Evolutionary conservation across 768 basidiomycete genomes (phyloP).

Genomic region (Suillus occidentalis): DNA sequence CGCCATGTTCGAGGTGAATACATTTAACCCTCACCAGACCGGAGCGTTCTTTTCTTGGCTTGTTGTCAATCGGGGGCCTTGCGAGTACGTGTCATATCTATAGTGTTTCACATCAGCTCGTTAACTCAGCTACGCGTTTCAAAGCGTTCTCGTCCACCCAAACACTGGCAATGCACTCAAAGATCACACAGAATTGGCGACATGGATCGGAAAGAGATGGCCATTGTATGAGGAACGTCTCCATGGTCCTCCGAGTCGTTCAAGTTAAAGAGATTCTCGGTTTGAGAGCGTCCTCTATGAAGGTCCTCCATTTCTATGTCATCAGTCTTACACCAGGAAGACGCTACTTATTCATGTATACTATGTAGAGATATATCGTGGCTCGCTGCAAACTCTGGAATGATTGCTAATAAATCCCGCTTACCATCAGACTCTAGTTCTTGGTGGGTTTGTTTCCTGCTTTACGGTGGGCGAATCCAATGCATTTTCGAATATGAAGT

Average conservation of each 20-base stretch:
- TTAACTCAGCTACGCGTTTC: slow-evolving; percentile 1
- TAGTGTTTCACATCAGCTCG: not conserved
- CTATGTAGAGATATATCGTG: not conserved
- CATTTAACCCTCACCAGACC: slow-evolving; percentile 64
- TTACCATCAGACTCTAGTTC: no score
- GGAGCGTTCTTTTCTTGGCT: slow-evolving; percentile 71
- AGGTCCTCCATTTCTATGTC: not conserved
- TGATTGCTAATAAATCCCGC: no score
- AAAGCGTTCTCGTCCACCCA: slow-evolving; percentile 69
- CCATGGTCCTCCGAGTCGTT: slow-evolving; percentile 11
- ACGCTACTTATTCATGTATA: not conserved
- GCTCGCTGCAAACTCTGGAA: not conserved
- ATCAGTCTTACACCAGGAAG: not conserved
- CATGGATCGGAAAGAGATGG: slow-evolving; percentile 69
- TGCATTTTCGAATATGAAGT: no score
- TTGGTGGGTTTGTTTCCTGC: no score
- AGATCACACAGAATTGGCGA: slow-evolving; percentile 63
- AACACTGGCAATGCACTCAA: slow-evolving; percentile 56
- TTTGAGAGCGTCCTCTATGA: not conserved
- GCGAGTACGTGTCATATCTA: slow-evolving; percentile 52
- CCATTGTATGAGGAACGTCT: slow-evolving; percentile 48
- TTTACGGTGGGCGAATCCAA: no score
- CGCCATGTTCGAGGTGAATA: slow-evolving; percentile 73
- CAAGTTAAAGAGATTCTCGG: not conserved
- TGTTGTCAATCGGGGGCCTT: slow-evolving; percentile 65